phyloP scores from a whole-genome alignment of 345 rosid genomes.

The Dipteronia dyeriana region DNA sequence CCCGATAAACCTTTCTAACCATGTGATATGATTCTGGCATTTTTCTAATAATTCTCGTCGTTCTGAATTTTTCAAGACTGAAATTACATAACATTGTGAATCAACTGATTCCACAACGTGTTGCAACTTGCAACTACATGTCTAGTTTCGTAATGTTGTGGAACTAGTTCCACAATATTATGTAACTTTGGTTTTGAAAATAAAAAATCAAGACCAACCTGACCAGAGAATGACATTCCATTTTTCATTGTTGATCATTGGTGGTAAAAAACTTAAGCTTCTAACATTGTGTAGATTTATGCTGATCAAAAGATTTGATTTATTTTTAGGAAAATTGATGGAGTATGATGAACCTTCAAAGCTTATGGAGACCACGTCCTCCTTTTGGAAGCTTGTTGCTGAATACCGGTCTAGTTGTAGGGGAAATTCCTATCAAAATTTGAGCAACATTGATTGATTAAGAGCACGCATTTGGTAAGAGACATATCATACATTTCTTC shows the following conservation, averaged over 20 bases:
- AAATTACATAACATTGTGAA: no score
- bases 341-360: constrained; percentile 70
- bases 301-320: background rate
- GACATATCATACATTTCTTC: background rate
- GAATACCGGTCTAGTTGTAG: constrained; percentile 79
- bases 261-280: background rate
- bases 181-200: no score
- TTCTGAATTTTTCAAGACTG: no score
- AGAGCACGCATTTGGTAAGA: background rate
- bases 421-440: constrained; percentile 33
- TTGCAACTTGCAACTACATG: no score
- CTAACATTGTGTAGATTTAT: background rate
- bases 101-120: no score
- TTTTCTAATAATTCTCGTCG: no score
- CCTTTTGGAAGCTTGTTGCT: constrained; percentile 71
- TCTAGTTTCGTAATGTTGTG: no score
- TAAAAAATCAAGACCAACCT: no score
- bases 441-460: constrained; percentile 8
- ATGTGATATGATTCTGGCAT: no score
- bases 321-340: constrained; percentile 50
- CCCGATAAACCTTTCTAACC: no score
- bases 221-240: no score
- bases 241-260: background rate
- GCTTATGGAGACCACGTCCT: constrained; percentile 63
- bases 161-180: no score